Percentiles rank a stretch among this genome's conserved stretches.
These are phyloP conservation scores for Chaetomium strumarium DNA, from an alignment of 2,329 filamentous ascomycete genomes.

Conservation along the genomic window DNA sequence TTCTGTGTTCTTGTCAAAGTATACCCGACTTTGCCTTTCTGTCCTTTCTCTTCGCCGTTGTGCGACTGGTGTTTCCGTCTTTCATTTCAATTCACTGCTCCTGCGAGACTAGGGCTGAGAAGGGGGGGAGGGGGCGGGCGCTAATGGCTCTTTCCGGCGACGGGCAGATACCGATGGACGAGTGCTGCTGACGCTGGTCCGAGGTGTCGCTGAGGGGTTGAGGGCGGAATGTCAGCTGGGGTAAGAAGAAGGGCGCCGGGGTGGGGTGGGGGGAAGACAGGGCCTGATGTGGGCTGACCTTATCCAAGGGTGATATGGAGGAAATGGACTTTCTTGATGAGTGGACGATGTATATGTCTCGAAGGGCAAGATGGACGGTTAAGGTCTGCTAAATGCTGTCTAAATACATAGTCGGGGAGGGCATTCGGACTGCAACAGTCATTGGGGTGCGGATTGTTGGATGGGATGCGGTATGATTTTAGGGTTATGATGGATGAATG, in stretches of 20 bases:
- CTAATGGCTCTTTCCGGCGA: too few relatives aligned
- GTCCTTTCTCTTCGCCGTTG: background rate
- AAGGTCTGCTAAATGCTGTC: background rate
- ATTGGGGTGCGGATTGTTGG: too few relatives aligned
- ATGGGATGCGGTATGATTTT: too few relatives aligned
- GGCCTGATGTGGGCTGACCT: background rate
- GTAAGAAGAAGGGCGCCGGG: too few relatives aligned
- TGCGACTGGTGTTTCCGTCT: background rate
- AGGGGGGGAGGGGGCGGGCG: too few relatives aligned
- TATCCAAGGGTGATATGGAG: background rate
- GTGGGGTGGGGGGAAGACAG: background rate
- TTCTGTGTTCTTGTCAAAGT: slow-evolving; percentile 9
- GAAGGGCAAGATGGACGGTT: background rate
- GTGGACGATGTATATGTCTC: background rate
- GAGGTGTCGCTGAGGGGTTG: too few relatives aligned
- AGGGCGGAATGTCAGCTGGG: too few relatives aligned
- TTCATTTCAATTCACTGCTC: background rate
- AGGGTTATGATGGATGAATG: too few relatives aligned
- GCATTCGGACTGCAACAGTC: too few relatives aligned
- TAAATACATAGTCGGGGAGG: background rate
- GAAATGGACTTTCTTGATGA: background rate
- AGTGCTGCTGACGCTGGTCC: too few relatives aligned
- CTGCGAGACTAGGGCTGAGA: too few relatives aligned
- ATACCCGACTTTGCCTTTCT: slow-evolving; percentile 17
- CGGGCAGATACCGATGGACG: too few relatives aligned